These are phyloP conservation scores for Phytophthora agathidicida DNA, from an alignment of 352 stramenopile species.

Conservation along the genomic window DNA sequence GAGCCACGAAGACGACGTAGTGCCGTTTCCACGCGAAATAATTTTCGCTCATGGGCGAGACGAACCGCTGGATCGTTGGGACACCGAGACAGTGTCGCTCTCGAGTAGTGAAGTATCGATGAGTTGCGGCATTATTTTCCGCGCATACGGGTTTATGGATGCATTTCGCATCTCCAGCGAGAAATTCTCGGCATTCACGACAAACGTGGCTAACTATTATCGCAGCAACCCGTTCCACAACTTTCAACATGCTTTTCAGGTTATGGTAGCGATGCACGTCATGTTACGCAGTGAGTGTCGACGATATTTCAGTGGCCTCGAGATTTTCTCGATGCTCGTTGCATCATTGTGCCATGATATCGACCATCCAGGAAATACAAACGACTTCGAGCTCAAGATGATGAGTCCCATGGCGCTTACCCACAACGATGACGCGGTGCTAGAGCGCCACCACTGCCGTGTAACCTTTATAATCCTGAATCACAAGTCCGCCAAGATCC, in stretches of 20 bases:
- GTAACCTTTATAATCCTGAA: conserved; percentile 83
- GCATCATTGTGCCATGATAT: conserved; percentile 83
- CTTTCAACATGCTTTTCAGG: conserved; percentile 78
- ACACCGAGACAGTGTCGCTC: conserved; percentile 47
- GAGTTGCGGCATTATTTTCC: conserved; percentile 51
- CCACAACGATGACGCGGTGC: conserved; percentile 85
- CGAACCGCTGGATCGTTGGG: conserved; percentile 63
- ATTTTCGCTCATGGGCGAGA: conserved; percentile 40
- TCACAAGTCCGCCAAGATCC: conserved; percentile 74
- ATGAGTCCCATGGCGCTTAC: conserved; percentile 78
- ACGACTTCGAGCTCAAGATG: conserved; percentile 85
- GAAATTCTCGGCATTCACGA: conserved; percentile 60
- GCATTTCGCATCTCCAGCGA: conserved; percentile 57
- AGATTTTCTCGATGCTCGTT: conserved; percentile 80
- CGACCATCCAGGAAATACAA: conserved; percentile 83
- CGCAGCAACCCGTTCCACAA: conserved; percentile 83
- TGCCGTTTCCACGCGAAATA: conserved; percentile 67
- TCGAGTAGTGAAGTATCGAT: conserved; percentile 48
- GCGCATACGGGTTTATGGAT: conserved; percentile 61
- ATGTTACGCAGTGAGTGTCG: conserved; percentile 64
- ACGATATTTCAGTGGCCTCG: conserved; percentile 62
- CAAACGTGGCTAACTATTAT: conserved; percentile 73
- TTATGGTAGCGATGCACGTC: conserved; percentile 62
- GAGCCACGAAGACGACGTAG: conserved; percentile 50
- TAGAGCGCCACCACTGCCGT: conserved; percentile 84